Conservation (phyloP, 768 basidiomycete genomes). For the Hygrophorus pudorinus region DNA sequence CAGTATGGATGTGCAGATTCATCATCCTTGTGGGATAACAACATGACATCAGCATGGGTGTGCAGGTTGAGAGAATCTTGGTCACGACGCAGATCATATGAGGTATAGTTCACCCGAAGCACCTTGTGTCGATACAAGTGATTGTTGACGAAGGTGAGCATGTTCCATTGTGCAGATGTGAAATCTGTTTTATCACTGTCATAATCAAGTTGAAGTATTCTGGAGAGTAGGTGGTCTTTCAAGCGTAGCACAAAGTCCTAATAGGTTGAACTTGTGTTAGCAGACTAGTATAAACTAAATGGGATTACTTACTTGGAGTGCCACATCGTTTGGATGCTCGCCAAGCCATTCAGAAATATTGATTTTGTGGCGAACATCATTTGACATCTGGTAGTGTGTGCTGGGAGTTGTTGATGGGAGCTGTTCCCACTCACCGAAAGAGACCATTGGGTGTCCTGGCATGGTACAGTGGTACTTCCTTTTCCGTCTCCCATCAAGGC, state of each 20-base stretch:
- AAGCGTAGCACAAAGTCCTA: slow-evolving; percentile 19
- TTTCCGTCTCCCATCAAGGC: slow-evolving; percentile 11
- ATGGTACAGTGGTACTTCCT: slow-evolving; percentile 1
- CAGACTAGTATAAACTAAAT: slow-evolving; percentile 1
- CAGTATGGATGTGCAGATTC: slow-evolving; percentile 14
- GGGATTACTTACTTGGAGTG: slow-evolving; percentile 13
- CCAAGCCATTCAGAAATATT: slow-evolving; percentile 11
- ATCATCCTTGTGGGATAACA: slow-evolving; percentile 6
- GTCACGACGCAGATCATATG: slow-evolving; percentile 21
- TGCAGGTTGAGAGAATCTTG: slow-evolving; percentile 29
- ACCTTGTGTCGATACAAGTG: slow-evolving; percentile 21
- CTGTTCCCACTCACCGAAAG: background rate
- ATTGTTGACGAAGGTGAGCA: slow-evolving; percentile 14
- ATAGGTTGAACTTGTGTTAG: slow-evolving; percentile 9
- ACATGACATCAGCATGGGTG: slow-evolving; percentile 1
- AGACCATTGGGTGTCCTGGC: background rate
- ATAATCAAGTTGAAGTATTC: slow-evolving; percentile 11
- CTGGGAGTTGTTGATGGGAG: background rate
- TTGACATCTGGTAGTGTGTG: slow-evolving; percentile 15
- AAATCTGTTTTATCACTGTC: slow-evolving; percentile 12
- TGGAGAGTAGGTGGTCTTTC: slow-evolving; percentile 19
- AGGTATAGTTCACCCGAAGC: slow-evolving; percentile 15
- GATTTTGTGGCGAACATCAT: slow-evolving; percentile 13
- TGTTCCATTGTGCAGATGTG: slow-evolving; percentile 8
- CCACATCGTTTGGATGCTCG: slow-evolving; percentile 1